Evolutionary conservation across 371 early-diverging fungal genomes (phyloP), one percentile per base, ranked within the genome.

Genomic region (Mucor circinelloides): DNA sequence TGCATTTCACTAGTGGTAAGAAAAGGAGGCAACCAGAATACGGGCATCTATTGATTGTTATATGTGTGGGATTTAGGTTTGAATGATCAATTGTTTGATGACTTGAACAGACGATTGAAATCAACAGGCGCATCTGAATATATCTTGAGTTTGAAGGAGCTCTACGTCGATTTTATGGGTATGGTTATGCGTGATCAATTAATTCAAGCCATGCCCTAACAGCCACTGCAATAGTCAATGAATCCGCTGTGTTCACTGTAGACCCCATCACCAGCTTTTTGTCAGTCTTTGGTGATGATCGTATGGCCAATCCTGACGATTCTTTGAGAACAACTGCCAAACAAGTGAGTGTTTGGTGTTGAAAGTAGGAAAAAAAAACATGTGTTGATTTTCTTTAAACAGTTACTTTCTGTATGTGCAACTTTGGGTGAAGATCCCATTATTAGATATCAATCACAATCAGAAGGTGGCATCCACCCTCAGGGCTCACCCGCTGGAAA

Each of bases 381-480:
- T 67, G 55, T 67, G 61, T 10, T 38, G 27, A 40, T 61, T 21
- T 63, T 38, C 52, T 48, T 42, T 23, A 34, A 50, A 27, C 67
- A 87, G 86, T 71, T 93, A 32, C 80, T 89, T 23, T 90, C 90
- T 12, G 87, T 94, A 13, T 91, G 92, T 75, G 88, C 86, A 0
- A 87, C 93, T 6, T 78, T 97, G 36, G 93, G 91, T 27, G 94
- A 95, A 59, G 86, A 84, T 66, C 98, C 98, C 0, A 87, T 94
- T 46, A 94, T 99, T 64, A 86, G 96, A 36, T 97, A 90, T 70
- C 91, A 90, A 70, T 80, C 79, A 28, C 82, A 89, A 31, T 86
- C 89, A 70, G 91, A 91, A 63, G 82, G 86, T 3, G 48, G 67
- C 81, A 52, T 85, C 82, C 32, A 85, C 89, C 61, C 87, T 81